Conservation (phyloP, 1,139 yeast species). For the Lodderomyces pseudojiufengensis region DNA sequence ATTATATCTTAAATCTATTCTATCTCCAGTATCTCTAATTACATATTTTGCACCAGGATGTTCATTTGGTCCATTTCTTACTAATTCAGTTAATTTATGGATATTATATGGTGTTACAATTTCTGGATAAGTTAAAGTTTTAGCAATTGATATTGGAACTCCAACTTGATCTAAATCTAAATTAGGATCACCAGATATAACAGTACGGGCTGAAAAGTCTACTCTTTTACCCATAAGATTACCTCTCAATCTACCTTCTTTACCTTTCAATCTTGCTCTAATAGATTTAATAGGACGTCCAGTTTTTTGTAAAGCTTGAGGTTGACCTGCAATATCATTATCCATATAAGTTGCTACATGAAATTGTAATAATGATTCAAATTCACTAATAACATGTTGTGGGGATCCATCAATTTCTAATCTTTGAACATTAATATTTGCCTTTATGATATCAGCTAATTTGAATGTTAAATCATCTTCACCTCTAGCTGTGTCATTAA, state of each 20-base stretch:
- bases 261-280: slow-evolving; percentile 98
- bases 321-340: slow-evolving; percentile 99
- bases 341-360: slow-evolving; percentile 99
- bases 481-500: slow-evolving; percentile 98
- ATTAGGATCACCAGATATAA: slow-evolving; percentile 98
- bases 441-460: slow-evolving; percentile 93
- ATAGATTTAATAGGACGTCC: slow-evolving; percentile 98
- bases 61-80: slow-evolving; percentile 97
- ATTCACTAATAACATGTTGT: slow-evolving; percentile 94
- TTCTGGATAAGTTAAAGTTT: slow-evolving; percentile 94
- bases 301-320: slow-evolving; percentile 96
- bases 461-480: slow-evolving; percentile 99
- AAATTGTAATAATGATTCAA: slow-evolving; percentile 90
- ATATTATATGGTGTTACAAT: slow-evolving; percentile 96
- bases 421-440: slow-evolving; percentile 92
- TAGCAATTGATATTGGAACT: slow-evolving; percentile 94
- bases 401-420: slow-evolving; percentile 99
- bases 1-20: slow-evolving; percentile 94
- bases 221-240: slow-evolving; percentile 99
- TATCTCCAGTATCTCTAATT: slow-evolving; percentile 96
- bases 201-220: slow-evolving; percentile 98
- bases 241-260: slow-evolving; percentile 98
- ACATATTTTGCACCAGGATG: slow-evolving; percentile 99
- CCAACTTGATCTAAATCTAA: slow-evolving; percentile 97
- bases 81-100: slow-evolving; percentile 86